These are phyloP conservation scores for Solanum hybrid DNA, from an alignment of 305 asterid species.

Conservation along the genomic window DNA sequence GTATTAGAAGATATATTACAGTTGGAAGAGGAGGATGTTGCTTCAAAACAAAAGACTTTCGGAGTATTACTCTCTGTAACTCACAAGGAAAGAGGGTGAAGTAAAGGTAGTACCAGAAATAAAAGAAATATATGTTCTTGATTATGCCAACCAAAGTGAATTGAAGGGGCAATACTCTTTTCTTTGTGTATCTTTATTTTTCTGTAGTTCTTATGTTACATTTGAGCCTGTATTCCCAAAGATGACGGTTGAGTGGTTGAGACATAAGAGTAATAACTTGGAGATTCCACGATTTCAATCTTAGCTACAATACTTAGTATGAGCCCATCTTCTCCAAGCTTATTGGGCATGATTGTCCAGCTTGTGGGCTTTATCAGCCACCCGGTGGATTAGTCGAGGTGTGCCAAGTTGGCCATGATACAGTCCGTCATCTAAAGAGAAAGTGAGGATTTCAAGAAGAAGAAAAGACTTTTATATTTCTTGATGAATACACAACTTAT, in stretches of 20 bases:
- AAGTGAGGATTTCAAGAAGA: background rate
- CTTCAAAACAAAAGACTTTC: background rate
- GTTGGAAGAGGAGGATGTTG: background rate
- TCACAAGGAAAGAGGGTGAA: background rate
- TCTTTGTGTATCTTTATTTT: background rate
- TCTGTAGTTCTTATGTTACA: background rate
- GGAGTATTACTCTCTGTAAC: background rate
- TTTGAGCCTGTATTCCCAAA: background rate
- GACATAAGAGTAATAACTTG: background rate
- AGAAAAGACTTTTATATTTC: background rate
- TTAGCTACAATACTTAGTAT: background rate
- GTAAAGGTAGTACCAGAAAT: background rate
- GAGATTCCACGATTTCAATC: background rate
- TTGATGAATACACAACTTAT: background rate
- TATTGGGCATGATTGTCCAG: background rate
- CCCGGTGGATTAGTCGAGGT: background rate
- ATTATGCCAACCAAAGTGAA: background rate
- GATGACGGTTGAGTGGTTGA: background rate
- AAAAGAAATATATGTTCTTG: background rate
- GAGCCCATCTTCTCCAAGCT: background rate
- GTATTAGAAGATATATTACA: background rate
- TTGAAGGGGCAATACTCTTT: background rate
- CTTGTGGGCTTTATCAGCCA: background rate
- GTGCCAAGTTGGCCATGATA: background rate
- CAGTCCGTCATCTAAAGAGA: background rate